These are phyloP conservation scores for Cucumis sativus DNA, from an alignment of 306 rosid genomes.

Conservation along the genomic window DNA sequence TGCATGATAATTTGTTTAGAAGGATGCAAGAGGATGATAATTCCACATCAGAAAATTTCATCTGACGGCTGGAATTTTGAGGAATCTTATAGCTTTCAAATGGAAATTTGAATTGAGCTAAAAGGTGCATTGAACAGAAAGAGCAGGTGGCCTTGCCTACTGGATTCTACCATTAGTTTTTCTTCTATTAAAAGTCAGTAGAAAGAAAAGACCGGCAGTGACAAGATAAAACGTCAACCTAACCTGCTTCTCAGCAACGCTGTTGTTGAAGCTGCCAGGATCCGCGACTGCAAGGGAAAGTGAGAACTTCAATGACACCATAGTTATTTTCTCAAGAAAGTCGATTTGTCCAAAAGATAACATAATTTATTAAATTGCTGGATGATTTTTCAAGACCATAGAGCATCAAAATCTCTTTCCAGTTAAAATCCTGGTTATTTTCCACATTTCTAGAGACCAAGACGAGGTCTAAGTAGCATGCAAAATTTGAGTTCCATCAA, in stretches of 20 bases:
- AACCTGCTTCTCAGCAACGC: slow-evolving; percentile 83
- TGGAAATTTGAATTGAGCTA: background rate
- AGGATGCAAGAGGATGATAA: background rate
- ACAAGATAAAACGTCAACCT: slow-evolving; percentile 4
- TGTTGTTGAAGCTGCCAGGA: slow-evolving; percentile 73
- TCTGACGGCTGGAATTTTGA: background rate
- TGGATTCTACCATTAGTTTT: background rate
- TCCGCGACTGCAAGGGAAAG: slow-evolving; percentile 49
- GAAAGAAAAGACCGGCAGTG: background rate
- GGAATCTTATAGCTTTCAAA: background rate
- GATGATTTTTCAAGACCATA: background rate
- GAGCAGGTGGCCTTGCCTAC: background rate
- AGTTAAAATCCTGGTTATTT: background rate
- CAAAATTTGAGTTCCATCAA: background rate
- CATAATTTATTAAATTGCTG: background rate
- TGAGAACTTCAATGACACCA: background rate
- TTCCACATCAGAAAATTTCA: background rate
- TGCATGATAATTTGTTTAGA: background rate
- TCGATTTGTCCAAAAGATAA: background rate
- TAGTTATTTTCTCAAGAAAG: background rate
- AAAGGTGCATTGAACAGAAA: background rate
- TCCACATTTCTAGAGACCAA: background rate
- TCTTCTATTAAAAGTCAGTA: background rate
- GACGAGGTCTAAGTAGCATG: background rate
- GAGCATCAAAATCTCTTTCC: background rate